Evolutionary conservation across 2,329 filamentous ascomycete species (phyloP), one percentile per base, ranked within the genome.

Genomic region (Cyphellophora europaea): DNA sequence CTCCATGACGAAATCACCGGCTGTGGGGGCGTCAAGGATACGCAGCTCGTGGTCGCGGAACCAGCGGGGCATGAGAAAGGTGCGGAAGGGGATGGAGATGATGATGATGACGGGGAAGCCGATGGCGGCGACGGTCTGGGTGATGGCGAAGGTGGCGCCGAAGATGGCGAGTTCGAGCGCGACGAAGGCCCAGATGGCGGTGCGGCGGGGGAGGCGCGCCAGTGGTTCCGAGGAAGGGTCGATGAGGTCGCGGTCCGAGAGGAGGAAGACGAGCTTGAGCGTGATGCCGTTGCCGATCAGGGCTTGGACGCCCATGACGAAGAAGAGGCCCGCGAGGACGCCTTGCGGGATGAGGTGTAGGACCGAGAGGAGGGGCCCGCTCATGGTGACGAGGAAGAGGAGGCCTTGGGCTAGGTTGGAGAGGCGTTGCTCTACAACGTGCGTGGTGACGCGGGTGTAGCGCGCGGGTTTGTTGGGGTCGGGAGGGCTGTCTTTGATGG

Each of bases 261-360:
- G 59, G 2, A 89, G 67, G 55, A 83, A 88, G 14, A 85, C 54
- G 6, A 88, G 54, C 57, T 88, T 88, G 41, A 69, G 62, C 0
- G 82, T 88, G 52, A 89, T 84, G 14, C 82, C 82, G 53, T 89
- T 89, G 15, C 63, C 78, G 52, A 78, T 71, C 19, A 89, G 72
- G 3, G 82, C 82, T 59, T 88, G 80, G 41, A 84, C 69, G 27
- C 82, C 83, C 83, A 89, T 88, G 53, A 86, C 73, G 59, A 88
- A 88, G 66, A 89, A 89, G 16, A 89, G 69, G 0, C 83, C 83
- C 0, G 82, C 83, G 36, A 89, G 71, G 2, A 88, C 82, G 40
- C 78, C 82, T 52, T 87, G 82, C 0, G 83, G 84, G 45, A 89
- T 83, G 6, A 86, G 70, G 49, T 86, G 79, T 6, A 89, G 64